phyloP scores from a whole-genome alignment of 441 rosid species.

The Arabidopsis hybrid region DNA sequence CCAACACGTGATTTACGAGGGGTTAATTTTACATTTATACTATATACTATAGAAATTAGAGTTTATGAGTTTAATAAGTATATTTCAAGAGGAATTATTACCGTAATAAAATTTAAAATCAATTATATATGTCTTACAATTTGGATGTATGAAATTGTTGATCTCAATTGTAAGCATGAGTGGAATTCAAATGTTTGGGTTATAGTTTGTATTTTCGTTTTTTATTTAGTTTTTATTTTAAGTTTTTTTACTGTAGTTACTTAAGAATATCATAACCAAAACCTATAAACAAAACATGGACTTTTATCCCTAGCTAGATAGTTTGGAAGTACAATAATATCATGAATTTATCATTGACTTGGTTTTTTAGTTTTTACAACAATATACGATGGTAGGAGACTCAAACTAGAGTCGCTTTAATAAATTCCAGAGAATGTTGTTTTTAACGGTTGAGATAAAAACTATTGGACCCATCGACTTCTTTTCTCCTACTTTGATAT shows the following conservation, averaged over 20 bases:
- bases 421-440: constrained; percentile 12
- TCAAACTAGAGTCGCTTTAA: not conserved
- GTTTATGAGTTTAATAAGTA: not conserved
- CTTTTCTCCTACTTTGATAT: constrained; percentile 16
- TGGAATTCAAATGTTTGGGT: not conserved
- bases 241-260: not conserved
- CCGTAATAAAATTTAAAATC: too few relatives aligned
- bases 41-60: not conserved
- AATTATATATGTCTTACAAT: too few relatives aligned
- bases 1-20: constrained; percentile 10
- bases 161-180: not conserved
- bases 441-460: constrained; percentile 29
- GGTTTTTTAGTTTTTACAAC: not conserved
- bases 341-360: not conserved
- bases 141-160: too few relatives aligned
- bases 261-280: not conserved
- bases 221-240: too few relatives aligned
- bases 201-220: not conserved
- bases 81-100: too few relatives aligned
- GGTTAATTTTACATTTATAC: not conserved
- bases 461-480: constrained; percentile 41
- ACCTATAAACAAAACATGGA: not conserved
- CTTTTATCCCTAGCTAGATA: not conserved
- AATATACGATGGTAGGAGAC: constrained; percentile 15
- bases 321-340: not conserved